phyloP scores from a whole-genome alignment of 768 basidiomycete species.

The Hericium coralloides region DNA sequence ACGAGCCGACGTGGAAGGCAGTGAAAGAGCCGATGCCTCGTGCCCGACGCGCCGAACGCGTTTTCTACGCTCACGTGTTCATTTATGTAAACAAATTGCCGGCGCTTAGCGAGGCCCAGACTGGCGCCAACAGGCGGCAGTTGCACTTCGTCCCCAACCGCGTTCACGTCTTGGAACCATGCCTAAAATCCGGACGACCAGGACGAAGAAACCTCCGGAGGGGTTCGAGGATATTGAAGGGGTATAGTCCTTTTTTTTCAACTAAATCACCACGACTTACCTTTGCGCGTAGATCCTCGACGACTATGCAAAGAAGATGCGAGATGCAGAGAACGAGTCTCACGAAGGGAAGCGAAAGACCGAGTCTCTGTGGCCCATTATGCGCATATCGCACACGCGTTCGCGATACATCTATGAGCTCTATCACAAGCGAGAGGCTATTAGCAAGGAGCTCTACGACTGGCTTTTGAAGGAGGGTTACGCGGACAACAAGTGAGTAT shows the following conservation, averaged over 20 bases:
- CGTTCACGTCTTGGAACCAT: slow-evolving; percentile 30
- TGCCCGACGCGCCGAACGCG: not conserved
- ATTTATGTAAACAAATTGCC: not conserved
- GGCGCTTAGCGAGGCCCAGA: too few species aligned
- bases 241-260: slow-evolving; percentile 25
- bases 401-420: slow-evolving; percentile 97
- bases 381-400: slow-evolving; percentile 94
- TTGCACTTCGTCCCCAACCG: not conserved
- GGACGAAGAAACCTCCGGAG: slow-evolving; percentile 92
- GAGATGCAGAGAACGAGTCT: slow-evolving; percentile 96
- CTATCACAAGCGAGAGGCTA: slow-evolving; percentile 97
- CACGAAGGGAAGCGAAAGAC: slow-evolving; percentile 97
- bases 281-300: slow-evolving; percentile 66
- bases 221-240: slow-evolving; percentile 91
- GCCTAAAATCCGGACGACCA: slow-evolving; percentile 89
- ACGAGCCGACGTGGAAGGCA: not conserved
- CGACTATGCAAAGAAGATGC: slow-evolving; percentile 98
- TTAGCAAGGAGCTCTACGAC: slow-evolving; percentile 88
- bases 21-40: not conserved
- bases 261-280: not conserved
- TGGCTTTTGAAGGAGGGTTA: slow-evolving; percentile 98
- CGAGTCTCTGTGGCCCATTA: slow-evolving; percentile 93
- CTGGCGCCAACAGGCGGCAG: not conserved
- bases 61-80: not conserved
- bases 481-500: slow-evolving; percentile 85